These are phyloP conservation scores for Calonectria crousiana DNA, from an alignment of 2,329 filamentous ascomycete species.

Conservation along the genomic window DNA sequence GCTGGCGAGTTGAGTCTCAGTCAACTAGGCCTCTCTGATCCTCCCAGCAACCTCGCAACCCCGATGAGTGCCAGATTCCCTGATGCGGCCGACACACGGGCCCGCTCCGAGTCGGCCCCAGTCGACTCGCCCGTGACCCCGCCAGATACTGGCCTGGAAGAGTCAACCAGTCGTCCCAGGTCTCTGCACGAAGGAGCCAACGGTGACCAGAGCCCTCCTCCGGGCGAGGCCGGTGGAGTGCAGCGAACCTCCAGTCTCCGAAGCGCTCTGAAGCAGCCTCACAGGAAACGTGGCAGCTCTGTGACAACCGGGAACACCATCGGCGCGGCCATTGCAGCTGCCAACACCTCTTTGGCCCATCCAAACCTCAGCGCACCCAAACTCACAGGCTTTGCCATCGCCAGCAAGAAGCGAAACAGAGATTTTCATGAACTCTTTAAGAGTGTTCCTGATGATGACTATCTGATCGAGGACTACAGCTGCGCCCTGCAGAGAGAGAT, in stretches of 20 bases:
- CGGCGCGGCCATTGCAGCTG: constrained; percentile 78
- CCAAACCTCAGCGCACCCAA: constrained; percentile 75
- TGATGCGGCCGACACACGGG: constrained; percentile 60
- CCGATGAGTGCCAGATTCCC: constrained; percentile 68
- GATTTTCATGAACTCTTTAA: constrained; percentile 96
- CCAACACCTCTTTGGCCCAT: constrained; percentile 76
- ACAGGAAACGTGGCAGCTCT: constrained; percentile 87
- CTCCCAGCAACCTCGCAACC: constrained; percentile 65
- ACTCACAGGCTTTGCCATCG: constrained; percentile 94
- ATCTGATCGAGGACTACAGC: constrained; percentile 98
- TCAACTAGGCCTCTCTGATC: constrained; percentile 82
- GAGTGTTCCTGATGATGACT: constrained; percentile 97
- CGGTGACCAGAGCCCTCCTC: constrained; percentile 74
- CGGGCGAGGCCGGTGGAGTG: constrained; percentile 72
- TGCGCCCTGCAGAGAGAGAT: constrained; percentile 97
- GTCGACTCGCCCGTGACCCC: constrained; percentile 53
- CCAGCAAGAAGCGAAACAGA: constrained; percentile 94
- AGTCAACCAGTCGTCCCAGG: constrained; percentile 56
- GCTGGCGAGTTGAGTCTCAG: constrained; percentile 90
- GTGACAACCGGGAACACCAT: constrained; percentile 75
- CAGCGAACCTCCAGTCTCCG: constrained; percentile 76
- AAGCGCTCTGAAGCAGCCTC: constrained; percentile 67
- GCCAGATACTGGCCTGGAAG: constrained; percentile 49
- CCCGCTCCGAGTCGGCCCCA: constrained; percentile 71
- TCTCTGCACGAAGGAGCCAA: constrained; percentile 64